Evolutionary conservation across 1,139 yeast species (phyloP).

Genomic region (Pichia cactophila): DNA sequence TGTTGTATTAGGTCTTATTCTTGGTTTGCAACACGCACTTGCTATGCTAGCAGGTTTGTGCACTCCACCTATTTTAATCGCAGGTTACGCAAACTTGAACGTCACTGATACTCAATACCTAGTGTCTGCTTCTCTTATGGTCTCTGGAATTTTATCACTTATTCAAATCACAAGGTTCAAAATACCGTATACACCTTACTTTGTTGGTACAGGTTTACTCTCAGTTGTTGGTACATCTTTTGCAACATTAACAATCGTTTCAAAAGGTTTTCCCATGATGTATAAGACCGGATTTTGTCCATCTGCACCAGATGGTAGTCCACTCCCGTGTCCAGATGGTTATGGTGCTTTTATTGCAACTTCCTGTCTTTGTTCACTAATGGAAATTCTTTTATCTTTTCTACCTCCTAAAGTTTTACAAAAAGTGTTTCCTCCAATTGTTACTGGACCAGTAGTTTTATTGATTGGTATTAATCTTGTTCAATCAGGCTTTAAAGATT

Average conservation of each 20-base stretch:
- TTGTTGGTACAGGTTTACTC: conserved; percentile 77
- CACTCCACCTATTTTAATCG: conserved; percentile 73
- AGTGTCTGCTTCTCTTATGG: conserved; percentile 70
- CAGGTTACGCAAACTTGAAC: conserved; percentile 51
- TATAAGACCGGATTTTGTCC: conserved; percentile 68
- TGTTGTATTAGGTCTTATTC: conserved; percentile 56
- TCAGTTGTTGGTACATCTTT: conserved; percentile 88
- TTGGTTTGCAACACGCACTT: conserved; percentile 81
- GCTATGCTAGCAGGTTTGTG: conserved; percentile 90
- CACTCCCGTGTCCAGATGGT: conserved; percentile 77
- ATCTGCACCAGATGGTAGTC: conserved; percentile 47
- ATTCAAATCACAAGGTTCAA: conserved; percentile 79
- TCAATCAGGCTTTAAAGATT: conserved; percentile 66
- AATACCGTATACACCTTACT: conserved; percentile 63
- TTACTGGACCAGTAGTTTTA: conserved; percentile 86
- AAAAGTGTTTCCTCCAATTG: conserved; percentile 76
- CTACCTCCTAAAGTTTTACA: conserved; percentile 66
- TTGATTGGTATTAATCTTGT: conserved; percentile 69
- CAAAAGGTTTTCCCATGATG: conserved; percentile 73
- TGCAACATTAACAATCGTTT: conserved; percentile 78
- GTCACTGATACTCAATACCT: conserved; percentile 52
- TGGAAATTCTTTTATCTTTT: conserved; percentile 67
- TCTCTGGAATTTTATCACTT: conserved; percentile 64
- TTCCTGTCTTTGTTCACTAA: conserved; percentile 61
- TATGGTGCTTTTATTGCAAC: conserved; percentile 80